phyloP scores from a whole-genome alignment of 2,329 filamentous ascomycete genomes.

The Penicillium paneum region DNA sequence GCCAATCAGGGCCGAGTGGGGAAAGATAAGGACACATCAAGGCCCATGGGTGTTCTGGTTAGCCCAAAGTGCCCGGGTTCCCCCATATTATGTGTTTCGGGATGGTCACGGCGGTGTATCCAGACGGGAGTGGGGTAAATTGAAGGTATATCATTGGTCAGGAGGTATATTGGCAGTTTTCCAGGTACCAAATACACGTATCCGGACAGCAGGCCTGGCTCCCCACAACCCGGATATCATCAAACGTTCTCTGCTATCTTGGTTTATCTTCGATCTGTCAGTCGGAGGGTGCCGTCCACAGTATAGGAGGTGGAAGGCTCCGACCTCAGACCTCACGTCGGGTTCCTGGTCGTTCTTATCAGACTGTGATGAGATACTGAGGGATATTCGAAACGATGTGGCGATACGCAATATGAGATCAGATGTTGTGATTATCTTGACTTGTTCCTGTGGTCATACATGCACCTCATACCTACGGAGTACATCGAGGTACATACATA shows the following conservation, averaged over 20 bases:
- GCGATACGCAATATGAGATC: neutral
- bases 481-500: neutral
- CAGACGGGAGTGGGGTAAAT: neutral
- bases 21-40: constrained; percentile 1
- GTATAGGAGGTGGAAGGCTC: constrained; percentile 3
- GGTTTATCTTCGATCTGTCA: constrained; percentile 5
- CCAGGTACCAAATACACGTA: neutral
- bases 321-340: neutral
- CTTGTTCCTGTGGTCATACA: neutral
- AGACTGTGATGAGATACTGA: neutral
- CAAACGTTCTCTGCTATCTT: constrained; percentile 1
- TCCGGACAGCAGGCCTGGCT: neutral
- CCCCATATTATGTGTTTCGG: neutral
- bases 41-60: neutral
- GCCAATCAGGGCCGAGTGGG: neutral
- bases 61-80: neutral
- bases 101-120: neutral
- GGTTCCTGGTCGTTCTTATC: neutral
- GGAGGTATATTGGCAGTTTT: neutral
- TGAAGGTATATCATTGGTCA: neutral
- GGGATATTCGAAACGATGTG: neutral
- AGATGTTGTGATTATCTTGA: neutral
- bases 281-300: constrained; percentile 5
- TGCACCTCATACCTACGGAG: too few relatives aligned
- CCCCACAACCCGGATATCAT: neutral